Conservation (phyloP, 2,329 filamentous ascomycete species). For the Penicillium fuscoglaucum region DNA sequence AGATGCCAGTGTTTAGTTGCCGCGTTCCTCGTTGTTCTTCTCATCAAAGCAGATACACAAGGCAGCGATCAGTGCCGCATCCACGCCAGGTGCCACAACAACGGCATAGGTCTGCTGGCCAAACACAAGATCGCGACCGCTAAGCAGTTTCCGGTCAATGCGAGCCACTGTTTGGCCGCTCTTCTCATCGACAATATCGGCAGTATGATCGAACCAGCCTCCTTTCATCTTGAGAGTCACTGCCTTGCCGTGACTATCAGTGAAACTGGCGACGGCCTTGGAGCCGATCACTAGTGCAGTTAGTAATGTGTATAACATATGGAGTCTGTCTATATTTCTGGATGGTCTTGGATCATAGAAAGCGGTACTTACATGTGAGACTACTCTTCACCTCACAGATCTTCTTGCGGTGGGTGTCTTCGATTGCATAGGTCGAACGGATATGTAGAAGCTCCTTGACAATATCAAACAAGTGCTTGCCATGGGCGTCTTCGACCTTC, state of each 20-base stretch:
- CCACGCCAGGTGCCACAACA: constrained; percentile 63
- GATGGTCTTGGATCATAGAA: not conserved
- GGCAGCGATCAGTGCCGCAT: constrained; percentile 65
- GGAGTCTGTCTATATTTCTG: not conserved
- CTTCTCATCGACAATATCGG: constrained; percentile 58
- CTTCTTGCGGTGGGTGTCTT: constrained; percentile 49
- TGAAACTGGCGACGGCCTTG: constrained; percentile 51
- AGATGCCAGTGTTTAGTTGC: not conserved
- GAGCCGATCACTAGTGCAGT: constrained; percentile 24
- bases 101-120: constrained; percentile 67
- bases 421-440: constrained; percentile 28
- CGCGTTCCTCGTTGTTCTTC: constrained; percentile 55
- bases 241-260: constrained; percentile 47
- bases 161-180: constrained; percentile 55
- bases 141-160: constrained; percentile 61
- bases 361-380: constrained; percentile 50
- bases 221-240: constrained; percentile 60
- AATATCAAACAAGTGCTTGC: constrained; percentile 26
- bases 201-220: constrained; percentile 59
- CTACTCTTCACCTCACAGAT: constrained; percentile 59
- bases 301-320: constrained; percentile 1
- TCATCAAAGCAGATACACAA: constrained; percentile 70
- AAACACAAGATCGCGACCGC: constrained; percentile 57
- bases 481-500: constrained; percentile 22
- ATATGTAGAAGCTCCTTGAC: constrained; percentile 27